Evolutionary conservation across 257 asterid species (phyloP).

Genomic region (Rubia yunnanensis): DNA sequence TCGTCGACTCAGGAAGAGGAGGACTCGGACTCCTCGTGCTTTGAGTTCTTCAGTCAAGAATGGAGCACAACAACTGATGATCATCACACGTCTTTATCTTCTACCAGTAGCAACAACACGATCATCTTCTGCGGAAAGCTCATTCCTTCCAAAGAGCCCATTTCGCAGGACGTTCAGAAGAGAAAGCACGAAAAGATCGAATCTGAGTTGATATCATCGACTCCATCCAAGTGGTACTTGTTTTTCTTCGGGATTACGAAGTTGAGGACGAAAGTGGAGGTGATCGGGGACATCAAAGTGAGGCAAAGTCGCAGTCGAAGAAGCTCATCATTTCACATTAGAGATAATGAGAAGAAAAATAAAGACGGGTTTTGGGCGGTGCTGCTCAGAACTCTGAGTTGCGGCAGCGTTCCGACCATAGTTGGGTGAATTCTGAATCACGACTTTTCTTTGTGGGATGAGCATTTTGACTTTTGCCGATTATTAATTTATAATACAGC

Average conservation of each 20-base stretch:
- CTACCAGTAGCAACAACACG: constrained; percentile 15
- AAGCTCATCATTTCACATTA: constrained; percentile 13
- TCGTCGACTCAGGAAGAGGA: constrained; percentile 16
- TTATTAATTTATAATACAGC: too few relatives aligned
- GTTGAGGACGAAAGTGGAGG: constrained; percentile 32
- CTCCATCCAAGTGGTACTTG: constrained; percentile 43
- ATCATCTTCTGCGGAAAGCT: constrained; percentile 59
- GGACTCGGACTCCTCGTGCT: constrained; percentile 12
- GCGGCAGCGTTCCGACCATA: constrained; percentile 20
- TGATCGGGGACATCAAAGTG: constrained; percentile 48
- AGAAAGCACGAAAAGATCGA: not conserved
- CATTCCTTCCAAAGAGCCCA: constrained; percentile 29
- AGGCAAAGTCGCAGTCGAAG: constrained; percentile 50
- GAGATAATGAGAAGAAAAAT: not conserved
- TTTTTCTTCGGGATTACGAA: constrained; percentile 44
- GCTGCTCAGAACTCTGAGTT: constrained; percentile 55
- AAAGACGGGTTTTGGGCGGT: constrained; percentile 33
- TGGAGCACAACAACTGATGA: constrained; percentile 3
- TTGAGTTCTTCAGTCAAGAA: constrained; percentile 34
- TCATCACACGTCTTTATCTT: not conserved
- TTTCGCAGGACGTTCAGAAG: constrained; percentile 9
- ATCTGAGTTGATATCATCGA: constrained; percentile 21
- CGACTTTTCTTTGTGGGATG: constrained; percentile 1
- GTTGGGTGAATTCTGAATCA: constrained; percentile 9
- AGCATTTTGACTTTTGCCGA: constrained; percentile 10